Evolutionary conservation across 2,329 filamentous ascomycete species (phyloP).

Genomic region (Pyrenochaeta sp.): DNA sequence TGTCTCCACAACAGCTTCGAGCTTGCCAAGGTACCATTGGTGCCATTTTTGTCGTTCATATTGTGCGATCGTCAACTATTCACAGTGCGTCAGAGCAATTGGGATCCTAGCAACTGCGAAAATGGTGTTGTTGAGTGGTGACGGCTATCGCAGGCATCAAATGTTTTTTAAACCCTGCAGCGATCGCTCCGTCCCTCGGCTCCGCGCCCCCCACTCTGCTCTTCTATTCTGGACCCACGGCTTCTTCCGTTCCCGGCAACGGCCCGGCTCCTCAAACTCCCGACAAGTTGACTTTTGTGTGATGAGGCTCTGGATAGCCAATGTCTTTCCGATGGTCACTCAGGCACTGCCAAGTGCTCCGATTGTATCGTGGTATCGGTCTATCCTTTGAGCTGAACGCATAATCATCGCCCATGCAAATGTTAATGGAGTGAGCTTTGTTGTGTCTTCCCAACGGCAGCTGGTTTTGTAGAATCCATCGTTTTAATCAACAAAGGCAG

Average conservation of each 20-base stretch:
- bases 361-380: no score
- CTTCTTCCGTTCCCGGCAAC: not conserved
- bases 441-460: no score
- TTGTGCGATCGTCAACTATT: not conserved
- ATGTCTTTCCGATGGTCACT: no score
- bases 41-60: slow-evolving; percentile 22
- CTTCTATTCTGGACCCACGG: not conserved
- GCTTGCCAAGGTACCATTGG: slow-evolving; percentile 32
- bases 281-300: no score
- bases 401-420: no score
- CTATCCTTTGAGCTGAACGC: no score
- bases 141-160: slow-evolving; percentile 6
- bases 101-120: not conserved
- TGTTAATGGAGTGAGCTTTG: no score
- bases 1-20: slow-evolving; percentile 71
- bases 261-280: not conserved
- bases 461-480: no score
- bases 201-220: slow-evolving; percentile 8
- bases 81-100: not conserved
- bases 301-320: no score
- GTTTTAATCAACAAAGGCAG: no score
- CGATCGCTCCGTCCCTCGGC: slow-evolving; percentile 6
- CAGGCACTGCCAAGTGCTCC: no score
- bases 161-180: slow-evolving; percentile 5
- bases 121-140: not conserved